A percentile compares a stretch with the other conserved stretches of the same genome.
Conservation (phyloP, 306 rosid species). For the Cucurbita maxima region DNA sequence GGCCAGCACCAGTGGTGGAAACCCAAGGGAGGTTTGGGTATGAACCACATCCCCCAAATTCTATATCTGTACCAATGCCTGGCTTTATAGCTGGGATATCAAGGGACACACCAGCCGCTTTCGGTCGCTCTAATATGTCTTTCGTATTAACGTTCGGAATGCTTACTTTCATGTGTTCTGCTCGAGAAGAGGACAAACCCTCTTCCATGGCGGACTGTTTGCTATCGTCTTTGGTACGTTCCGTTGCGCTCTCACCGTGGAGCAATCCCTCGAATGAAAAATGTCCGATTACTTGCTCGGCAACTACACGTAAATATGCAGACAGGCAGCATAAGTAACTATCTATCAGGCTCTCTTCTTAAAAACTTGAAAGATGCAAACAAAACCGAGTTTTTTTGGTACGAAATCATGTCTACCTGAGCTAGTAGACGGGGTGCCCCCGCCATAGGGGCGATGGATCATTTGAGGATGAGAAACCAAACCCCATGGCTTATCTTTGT, state of each 20-base stretch:
- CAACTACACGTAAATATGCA: slow-evolving; percentile 20
- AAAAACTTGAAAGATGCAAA: neutral
- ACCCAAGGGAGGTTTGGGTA: slow-evolving; percentile 92
- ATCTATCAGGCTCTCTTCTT: neutral
- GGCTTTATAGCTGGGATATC: slow-evolving; percentile 70
- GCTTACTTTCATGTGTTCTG: slow-evolving; percentile 64
- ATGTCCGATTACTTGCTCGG: slow-evolving; percentile 29
- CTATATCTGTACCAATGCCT: slow-evolving; percentile 69
- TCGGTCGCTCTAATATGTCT: slow-evolving; percentile 39
- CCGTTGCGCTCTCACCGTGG: slow-evolving; percentile 45
- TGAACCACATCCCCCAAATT: slow-evolving; percentile 87
- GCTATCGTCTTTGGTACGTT: slow-evolving; percentile 48
- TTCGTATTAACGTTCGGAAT: slow-evolving; percentile 48
- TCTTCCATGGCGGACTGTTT: slow-evolving; percentile 58
- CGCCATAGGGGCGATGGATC: slow-evolving; percentile 43
- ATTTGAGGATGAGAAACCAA: slow-evolving; percentile 59
- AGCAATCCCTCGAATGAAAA: slow-evolving; percentile 36
- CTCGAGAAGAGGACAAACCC: slow-evolving; percentile 49
- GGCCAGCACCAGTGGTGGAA: slow-evolving; percentile 70
- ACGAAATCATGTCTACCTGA: slow-evolving; percentile 37
- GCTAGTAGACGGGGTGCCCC: slow-evolving; percentile 41
- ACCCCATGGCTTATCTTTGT: slow-evolving; percentile 76
- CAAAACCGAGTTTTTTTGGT: neutral
- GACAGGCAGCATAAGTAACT: neutral
- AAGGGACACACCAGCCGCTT: slow-evolving; percentile 35